Evolutionary conservation across 164 flowering plant genomes (phyloP), one percentile per base, ranked within the genome.

Genomic region (Buxus sempervirens): DNA sequence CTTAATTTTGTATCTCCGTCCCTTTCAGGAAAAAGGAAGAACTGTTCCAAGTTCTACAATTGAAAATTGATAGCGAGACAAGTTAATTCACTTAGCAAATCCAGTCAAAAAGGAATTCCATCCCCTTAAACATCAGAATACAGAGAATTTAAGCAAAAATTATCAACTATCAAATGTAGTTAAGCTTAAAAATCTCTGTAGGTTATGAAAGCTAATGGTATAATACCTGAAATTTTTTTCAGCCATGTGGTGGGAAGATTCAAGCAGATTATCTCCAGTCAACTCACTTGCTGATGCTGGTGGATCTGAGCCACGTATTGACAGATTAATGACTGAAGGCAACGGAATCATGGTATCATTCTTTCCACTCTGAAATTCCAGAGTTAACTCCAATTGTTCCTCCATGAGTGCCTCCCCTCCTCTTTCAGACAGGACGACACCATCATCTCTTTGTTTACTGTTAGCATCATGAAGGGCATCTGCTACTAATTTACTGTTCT

Each of bases 181-280:
- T 45, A 57, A 36, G 28, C 18, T 27, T 26, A 49, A 27, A 24
- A 32, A 32, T 32, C 38, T 32, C 38, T 32, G 38, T 32, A 32
- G 38, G 38, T 32, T 32, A 32, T 32, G 8, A 51, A 53, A 2
- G 9, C 1, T 21, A 22, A 19, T 21, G 55, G 38, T 26, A 42
- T 42, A 65, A 69, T 82, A 90, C 99, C 97, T 92, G 85, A 82
- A 85, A 63, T 89, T 85, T 57, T 66, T 77, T 73, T 89, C 91
- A 49, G 88, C 88, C 56, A 75, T 42, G 63, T 49, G n/a, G 20
- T 58, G 65, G 18, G 82, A 78, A 32, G 73, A 68, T 64, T 75
- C 86, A 45, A 83, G 80, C 42, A 57, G 54, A 38, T 66, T 69
- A 48, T 68, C 81, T 20, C 25, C 77, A 0, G 56, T 19, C 49